Conservation (phyloP, 2,329 filamentous ascomycete species). For the Podosphaera xanthii region DNA sequence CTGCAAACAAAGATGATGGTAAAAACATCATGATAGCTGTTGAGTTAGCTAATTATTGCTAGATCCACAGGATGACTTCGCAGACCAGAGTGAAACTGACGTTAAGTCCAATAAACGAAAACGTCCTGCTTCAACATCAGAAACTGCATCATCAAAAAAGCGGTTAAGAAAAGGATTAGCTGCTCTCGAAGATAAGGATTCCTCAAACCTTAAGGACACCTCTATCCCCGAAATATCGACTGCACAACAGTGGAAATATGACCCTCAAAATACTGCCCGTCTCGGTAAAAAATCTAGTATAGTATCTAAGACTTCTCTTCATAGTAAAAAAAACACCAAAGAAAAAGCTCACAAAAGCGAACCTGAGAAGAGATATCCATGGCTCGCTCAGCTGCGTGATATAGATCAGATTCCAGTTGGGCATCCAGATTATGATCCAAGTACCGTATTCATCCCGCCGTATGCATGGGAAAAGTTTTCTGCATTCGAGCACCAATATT, state of each 20-base stretch:
- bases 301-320: constrained; percentile 17
- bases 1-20: constrained; percentile 33
- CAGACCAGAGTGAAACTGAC: constrained; percentile 65
- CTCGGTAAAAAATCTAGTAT: constrained; percentile 23
- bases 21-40: constrained; percentile 7
- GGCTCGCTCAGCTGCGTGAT: constrained; percentile 70
- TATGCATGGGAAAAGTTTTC: constrained; percentile 64
- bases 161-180: constrained; percentile 24
- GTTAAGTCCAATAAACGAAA: constrained; percentile 41
- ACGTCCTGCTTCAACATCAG: constrained; percentile 27
- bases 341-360: constrained; percentile 58
- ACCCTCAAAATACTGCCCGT: constrained; percentile 32
- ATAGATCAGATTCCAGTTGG: constrained; percentile 57
- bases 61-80: constrained; percentile 66
- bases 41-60: constrained; percentile 2
- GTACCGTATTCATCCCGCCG: constrained; percentile 76
- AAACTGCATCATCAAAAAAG: constrained; percentile 32
- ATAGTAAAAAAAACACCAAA: constrained; percentile 20
- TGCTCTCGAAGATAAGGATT: constrained; percentile 18
- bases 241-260: constrained; percentile 61
- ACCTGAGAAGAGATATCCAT: constrained; percentile 68
- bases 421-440: constrained; percentile 75
- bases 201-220: constrained; percentile 25
- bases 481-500: constrained; percentile 93
- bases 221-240: constrained; percentile 42